Evolutionary conservation across 2,329 filamentous ascomycete genomes (phyloP), one percentile per base, ranked within the genome.

Genomic region (Cercospora zeae-maydis): DNA sequence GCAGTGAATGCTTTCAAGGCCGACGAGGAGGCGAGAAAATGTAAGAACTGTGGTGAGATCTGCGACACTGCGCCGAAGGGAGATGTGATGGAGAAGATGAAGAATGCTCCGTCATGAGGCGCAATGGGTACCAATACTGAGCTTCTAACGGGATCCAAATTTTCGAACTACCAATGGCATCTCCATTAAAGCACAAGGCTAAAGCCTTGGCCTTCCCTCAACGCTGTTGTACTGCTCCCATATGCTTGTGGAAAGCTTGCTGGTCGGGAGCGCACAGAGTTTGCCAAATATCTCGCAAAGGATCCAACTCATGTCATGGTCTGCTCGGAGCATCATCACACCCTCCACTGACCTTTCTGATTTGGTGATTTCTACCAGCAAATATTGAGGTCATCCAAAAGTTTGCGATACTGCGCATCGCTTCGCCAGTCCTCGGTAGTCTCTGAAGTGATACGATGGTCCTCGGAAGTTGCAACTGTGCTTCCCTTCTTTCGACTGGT

Each of bases 1-100:
- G 93, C 91, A 7, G 93, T 98, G 37, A 87, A 96, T 77, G 83
- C 81, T 19, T 98, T 98, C 77, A 89, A 87, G 77, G 83, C 89
- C 72, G 83, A 89, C 73, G 83, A 86, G 61, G 81, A 85, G 63
- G 86, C 84, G 77, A 86, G 93, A 75, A 92, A 79, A 63, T 99
- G 95, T 77, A 81, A 82, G 69, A 83, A 81, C 31, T 99, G 95
- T 77, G 92, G 93, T 21, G 80, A 81, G 62, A 69, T 96, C 70
- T 92, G 92, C 30, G 86, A 92, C 74, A 86, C 85, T 73, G 84
- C 85, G 65, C 90, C 90, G 4, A 82, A 69, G 61, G 64, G 68
- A 49, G 73, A 75, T 54, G 72, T 62, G 8, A 75, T 75, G 74
- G 73, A 74, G 67, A 70, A 56, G 60, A 75, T 75, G 74, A 67